A percentile compares a stretch with the other conserved stretches of the same genome.
Evolutionary conservation across 2,329 filamentous ascomycete species (phyloP).

Genomic region (Verticillium zaregamsianum): DNA sequence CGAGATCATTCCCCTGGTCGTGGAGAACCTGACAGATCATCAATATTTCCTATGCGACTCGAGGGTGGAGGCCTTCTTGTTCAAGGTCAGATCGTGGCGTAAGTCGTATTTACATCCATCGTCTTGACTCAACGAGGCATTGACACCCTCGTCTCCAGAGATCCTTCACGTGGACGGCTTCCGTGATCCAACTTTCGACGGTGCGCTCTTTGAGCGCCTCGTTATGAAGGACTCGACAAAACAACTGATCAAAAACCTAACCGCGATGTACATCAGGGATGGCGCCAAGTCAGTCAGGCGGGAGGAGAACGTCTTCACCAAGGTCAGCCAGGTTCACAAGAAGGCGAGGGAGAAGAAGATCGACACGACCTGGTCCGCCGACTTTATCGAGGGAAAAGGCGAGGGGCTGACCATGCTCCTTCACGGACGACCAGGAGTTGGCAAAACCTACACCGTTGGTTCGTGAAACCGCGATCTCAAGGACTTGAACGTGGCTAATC

Average conservation of each 20-base stretch:
- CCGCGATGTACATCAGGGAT: conserved; percentile 1
- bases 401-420: conserved; percentile 6
- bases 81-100: conserved; percentile 14
- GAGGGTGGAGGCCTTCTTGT: conserved; percentile 11
- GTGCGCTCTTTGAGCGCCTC: background rate
- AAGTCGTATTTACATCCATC: background rate
- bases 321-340: background rate
- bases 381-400: conserved; percentile 11
- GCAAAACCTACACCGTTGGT: conserved; percentile 11
- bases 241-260: background rate
- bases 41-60: conserved; percentile 13
- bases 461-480: background rate
- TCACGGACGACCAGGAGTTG: conserved; percentile 8
- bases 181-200: background rate
- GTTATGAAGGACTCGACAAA: conserved; percentile 3
- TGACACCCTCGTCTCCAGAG: background rate
- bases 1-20: background rate
- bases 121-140: background rate
- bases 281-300: background rate
- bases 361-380: conserved; percentile 7
- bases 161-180: background rate
- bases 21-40: conserved; percentile 7
- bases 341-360: background rate
- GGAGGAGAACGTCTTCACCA: background rate
- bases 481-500: background rate